These are phyloP conservation scores for Verticillium alfalfae DNA, from an alignment of 2,329 filamentous ascomycete species.

Conservation along the genomic window DNA sequence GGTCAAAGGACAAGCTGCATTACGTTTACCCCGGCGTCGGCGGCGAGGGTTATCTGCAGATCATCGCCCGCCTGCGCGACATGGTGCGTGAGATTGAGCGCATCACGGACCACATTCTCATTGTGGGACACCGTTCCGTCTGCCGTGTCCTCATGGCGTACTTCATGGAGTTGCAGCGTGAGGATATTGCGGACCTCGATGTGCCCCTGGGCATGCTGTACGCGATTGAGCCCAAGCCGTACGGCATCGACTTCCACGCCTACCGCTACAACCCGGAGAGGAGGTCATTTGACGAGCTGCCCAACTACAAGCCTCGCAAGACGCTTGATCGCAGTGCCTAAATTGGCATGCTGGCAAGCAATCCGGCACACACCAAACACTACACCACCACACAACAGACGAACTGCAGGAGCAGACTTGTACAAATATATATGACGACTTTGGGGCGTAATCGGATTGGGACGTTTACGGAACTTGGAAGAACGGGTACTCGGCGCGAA, in stretches of 20 bases:
- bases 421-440: not conserved
- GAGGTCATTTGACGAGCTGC: slow-evolving; percentile 79
- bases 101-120: slow-evolving; percentile 90
- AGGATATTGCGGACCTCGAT: slow-evolving; percentile 91
- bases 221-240: slow-evolving; percentile 93
- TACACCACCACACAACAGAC: not conserved
- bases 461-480: not conserved
- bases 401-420: too few species aligned
- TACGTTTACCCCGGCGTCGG: slow-evolving; percentile 96
- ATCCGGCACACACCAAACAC: not conserved
- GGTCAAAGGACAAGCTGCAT: slow-evolving; percentile 80
- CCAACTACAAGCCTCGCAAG: slow-evolving; percentile 72
- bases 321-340: slow-evolving; percentile 36
- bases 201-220: slow-evolving; percentile 92
- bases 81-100: slow-evolving; percentile 97
- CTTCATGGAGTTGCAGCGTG: slow-evolving; percentile 85
- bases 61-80: slow-evolving; percentile 89
- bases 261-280: slow-evolving; percentile 79
- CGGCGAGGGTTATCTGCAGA: slow-evolving; percentile 92
- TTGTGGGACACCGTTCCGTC: slow-evolving; percentile 89
- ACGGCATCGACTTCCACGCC: slow-evolving; percentile 94
- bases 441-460: not conserved
- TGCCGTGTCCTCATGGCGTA: slow-evolving; percentile 92
- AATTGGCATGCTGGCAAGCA: slow-evolving; percentile 1
- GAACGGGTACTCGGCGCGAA: not conserved